Evolutionary conservation across 306 rosid genomes (phyloP).

Genomic region (Medicago ruthenica): DNA sequence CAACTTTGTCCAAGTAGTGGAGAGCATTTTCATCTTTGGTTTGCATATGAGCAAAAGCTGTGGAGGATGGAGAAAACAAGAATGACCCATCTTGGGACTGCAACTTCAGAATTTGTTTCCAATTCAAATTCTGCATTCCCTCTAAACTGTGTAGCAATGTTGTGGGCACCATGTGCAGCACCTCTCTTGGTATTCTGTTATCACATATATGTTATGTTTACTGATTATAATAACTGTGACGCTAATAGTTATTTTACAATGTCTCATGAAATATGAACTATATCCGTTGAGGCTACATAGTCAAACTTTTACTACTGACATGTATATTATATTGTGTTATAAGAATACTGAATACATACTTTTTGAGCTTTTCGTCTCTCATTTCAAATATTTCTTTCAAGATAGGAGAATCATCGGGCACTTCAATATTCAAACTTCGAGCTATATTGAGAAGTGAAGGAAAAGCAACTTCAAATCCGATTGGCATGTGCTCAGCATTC

Average conservation of each 20-base stretch:
- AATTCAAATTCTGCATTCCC: slow-evolving; percentile 79
- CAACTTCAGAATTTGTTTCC: slow-evolving; percentile 80
- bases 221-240: no score
- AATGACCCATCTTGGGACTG: slow-evolving; percentile 88
- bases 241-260: not conserved
- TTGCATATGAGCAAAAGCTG: slow-evolving; percentile 85
- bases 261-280: not conserved
- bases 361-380: slow-evolving; percentile 73
- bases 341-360: slow-evolving; percentile 42
- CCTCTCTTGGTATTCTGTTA: slow-evolving; percentile 81
- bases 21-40: slow-evolving; percentile 71
- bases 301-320: no score
- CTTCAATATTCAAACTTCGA: slow-evolving; percentile 57
- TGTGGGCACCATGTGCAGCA: slow-evolving; percentile 85
- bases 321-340: not conserved
- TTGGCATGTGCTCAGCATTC: slow-evolving; percentile 84
- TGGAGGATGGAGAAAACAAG: slow-evolving; percentile 90
- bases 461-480: slow-evolving; percentile 92
- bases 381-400: slow-evolving; percentile 62
- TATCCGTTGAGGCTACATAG: no score
- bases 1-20: slow-evolving; percentile 56
- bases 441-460: slow-evolving; percentile 89
- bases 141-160: slow-evolving; percentile 92
- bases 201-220: not conserved
- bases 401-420: slow-evolving; percentile 62